phyloP scores from a whole-genome alignment of 2,329 filamentous ascomycete genomes.

The Coleophoma cylindrospora region DNA sequence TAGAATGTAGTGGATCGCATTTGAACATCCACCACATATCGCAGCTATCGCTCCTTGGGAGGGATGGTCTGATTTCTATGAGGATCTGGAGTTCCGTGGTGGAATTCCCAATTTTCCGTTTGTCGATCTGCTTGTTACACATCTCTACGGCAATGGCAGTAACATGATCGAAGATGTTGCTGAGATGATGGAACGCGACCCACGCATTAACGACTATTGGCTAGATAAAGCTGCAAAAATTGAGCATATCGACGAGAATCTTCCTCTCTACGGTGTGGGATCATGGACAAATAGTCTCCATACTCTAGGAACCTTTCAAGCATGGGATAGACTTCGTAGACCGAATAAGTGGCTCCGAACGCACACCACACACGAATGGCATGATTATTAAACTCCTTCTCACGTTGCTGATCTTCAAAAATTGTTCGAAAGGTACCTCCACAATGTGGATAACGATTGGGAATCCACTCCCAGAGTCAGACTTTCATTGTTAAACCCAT shows the following conservation, averaged over 20 bases:
- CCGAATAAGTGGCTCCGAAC: no score
- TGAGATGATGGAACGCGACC: slow-evolving; percentile 7
- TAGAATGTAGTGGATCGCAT: no score
- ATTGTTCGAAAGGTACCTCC: slow-evolving; percentile 41
- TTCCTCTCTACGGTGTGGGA: not conserved
- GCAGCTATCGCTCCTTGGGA: slow-evolving; percentile 2
- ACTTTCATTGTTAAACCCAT: slow-evolving; percentile 23
- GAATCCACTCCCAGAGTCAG: slow-evolving; percentile 39
- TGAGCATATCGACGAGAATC: not conserved
- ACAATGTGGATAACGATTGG: slow-evolving; percentile 36
- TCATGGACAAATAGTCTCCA: slow-evolving; percentile 3
- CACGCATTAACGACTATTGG: slow-evolving; percentile 3
- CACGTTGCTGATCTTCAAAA: slow-evolving; percentile 29
- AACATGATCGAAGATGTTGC: not conserved
- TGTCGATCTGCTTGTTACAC: no score
- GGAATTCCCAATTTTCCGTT: not conserved
- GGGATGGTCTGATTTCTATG: slow-evolving; percentile 3
- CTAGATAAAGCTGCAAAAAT: slow-evolving; percentile 3
- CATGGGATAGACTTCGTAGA: not conserved
- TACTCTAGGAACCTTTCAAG: not conserved
- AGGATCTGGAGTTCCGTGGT: not conserved
- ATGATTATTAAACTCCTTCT: slow-evolving; percentile 33
- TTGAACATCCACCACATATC: slow-evolving; percentile 1
- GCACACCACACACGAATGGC: slow-evolving; percentile 36
- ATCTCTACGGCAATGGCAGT: no score